A percentile compares a stretch with the other conserved stretches of the same genome.
Conservation (phyloP, 75 land plant genomes). For the Isoetes taiwanensis region DNA sequence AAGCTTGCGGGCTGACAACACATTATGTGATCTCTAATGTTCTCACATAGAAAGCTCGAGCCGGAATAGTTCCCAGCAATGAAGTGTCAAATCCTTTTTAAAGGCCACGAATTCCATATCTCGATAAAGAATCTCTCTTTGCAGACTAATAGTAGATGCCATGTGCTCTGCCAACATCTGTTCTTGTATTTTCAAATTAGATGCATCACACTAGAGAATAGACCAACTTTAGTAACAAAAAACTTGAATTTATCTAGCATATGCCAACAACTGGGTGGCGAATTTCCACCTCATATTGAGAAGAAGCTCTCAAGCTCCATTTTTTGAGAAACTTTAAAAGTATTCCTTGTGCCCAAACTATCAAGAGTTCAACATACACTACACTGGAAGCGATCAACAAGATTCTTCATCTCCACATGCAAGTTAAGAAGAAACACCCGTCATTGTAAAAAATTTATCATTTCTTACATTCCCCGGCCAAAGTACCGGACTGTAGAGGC, state of each 20-base stretch:
- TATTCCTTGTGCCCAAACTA: too few species aligned
- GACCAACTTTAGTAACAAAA: conserved; percentile 9
- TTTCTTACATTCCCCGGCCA: too few species aligned
- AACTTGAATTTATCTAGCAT: conserved; percentile 17
- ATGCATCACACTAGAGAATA: conserved; percentile 10
- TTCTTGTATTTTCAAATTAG: conserved; percentile 9
- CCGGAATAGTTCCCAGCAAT: conserved; percentile 15
- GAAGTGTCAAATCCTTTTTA: conserved; percentile 13
- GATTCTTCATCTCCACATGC: too few species aligned
- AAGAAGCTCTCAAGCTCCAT: too few species aligned
- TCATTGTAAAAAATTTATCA: too few species aligned
- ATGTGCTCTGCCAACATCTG: conserved; percentile 5
- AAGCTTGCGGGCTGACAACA: background rate
- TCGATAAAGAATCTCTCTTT: background rate
- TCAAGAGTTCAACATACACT: too few species aligned
- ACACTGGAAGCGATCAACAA: too few species aligned
- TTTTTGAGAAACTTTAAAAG: too few species aligned
- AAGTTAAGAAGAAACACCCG: too few species aligned
- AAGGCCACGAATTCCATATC: conserved; percentile 13
- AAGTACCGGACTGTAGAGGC: too few species aligned
- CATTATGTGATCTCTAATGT: conserved; percentile 11
- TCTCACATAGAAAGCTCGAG: conserved; percentile 12
- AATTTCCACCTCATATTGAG: conserved; percentile 6
- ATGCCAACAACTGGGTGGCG: conserved; percentile 12
- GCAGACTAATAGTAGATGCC: background rate